Base-by-base conservation (phyloP, 164 flowering plant genomes). In the Amborella trichopoda region DNA sequence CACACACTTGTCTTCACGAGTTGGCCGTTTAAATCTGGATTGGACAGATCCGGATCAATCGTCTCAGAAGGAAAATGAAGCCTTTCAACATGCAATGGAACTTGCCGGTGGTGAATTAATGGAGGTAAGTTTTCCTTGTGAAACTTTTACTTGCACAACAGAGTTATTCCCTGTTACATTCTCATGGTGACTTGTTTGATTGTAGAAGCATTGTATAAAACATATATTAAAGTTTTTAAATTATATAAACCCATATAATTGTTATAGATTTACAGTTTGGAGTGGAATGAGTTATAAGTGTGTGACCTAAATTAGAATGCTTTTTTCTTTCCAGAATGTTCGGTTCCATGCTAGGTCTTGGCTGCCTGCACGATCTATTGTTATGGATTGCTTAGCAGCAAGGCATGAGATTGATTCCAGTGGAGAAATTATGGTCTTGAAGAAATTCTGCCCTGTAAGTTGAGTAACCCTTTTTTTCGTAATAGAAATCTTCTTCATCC, bases 11-110 rank as follows among this genome's bases (percentile, higher is more conserved):
- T 76, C 96, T 43, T 74, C 95, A 24, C 79, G 99, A 53, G 82
- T 91, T 38, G 85, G 86, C 34, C 74, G 69, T 40, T 60, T 87
- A 13, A 91, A 91, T 69, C 64, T 82, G 72, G 88, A 84, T 21
- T 87, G 99, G 99, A 68, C 52, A 38, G 94, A 87, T 50, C 79
- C 81, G 28, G 91, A 91, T 55, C 99, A 87, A 58, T 91, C 99
- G 33, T 3, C 85, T 57, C 80, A 78, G 54, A 80, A 62, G 55
- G 99, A 87, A 68, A 72, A 91, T 68, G 88, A 74, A 56, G 95
- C 96, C 42, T 87, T 87, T 64, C 73, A 70, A n/a, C 60, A 52
- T 49, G 99, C 96, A 47, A 80, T 87, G 95, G 39, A 55, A 33
- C 67, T 87, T 48, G 78, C 91, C 16, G 99, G 99, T 20, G 51